These are phyloP conservation scores for Lachnellula arida DNA, from an alignment of 2,329 filamentous ascomycete genomes.

Conservation along the genomic window DNA sequence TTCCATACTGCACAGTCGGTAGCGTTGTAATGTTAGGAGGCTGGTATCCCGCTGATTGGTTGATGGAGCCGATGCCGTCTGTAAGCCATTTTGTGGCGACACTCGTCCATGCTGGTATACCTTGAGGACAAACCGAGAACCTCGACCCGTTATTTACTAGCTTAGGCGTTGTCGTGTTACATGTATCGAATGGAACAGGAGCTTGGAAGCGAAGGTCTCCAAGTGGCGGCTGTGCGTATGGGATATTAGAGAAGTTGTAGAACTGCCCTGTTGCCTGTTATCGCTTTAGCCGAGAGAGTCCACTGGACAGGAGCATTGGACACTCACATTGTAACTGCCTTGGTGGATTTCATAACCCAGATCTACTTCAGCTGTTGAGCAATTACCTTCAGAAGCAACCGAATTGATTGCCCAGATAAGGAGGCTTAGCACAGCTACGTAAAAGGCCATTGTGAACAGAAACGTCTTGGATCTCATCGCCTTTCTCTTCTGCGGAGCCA, in stretches of 20 bases:
- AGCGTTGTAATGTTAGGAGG: constrained; percentile 10
- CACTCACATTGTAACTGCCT: constrained; percentile 40
- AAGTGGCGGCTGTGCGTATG: constrained; percentile 39
- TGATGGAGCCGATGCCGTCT: constrained; percentile 28
- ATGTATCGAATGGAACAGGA: constrained; percentile 28
- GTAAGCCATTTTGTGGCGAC: constrained; percentile 36
- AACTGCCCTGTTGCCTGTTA: constrained; percentile 27
- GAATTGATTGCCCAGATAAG: neutral
- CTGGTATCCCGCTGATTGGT: constrained; percentile 7
- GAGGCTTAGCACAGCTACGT: neutral
- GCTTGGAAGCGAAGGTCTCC: constrained; percentile 40
- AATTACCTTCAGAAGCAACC: neutral
- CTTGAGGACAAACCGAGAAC: constrained; percentile 35
- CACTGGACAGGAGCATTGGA: neutral
- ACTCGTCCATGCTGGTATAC: constrained; percentile 34
- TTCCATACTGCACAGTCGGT: constrained; percentile 7
- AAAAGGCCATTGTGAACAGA: neutral
- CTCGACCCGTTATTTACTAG: constrained; percentile 31
- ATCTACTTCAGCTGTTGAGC: constrained; percentile 36
- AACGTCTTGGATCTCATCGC: neutral
- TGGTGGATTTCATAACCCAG: constrained; percentile 49
- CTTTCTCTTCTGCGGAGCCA: neutral
- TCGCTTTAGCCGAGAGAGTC: neutral
- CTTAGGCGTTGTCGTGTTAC: constrained; percentile 21
- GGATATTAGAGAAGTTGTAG: constrained; percentile 38